Evolutionary conservation across 2,329 filamentous ascomycete species (phyloP), one percentile per base, ranked within the genome.

Genomic region (Zasmidium cellare): DNA sequence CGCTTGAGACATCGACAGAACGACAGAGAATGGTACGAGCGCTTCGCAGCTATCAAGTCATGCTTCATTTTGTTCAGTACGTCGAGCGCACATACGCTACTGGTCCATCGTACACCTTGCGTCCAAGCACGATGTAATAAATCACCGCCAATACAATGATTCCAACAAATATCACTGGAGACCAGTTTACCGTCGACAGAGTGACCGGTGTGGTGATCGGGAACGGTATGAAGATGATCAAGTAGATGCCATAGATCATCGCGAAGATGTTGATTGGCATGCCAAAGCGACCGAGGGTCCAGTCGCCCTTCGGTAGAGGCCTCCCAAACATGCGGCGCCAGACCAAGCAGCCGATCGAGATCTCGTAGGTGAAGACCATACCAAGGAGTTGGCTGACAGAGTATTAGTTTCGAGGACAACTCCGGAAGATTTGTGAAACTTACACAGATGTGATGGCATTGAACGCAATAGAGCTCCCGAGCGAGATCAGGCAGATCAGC

Each of bases 161-260:
- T 9, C 62, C 63, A 2, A 55, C 64, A 51, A 79, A 79, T 51
- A 82, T 76, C 14, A 79, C 71, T 12, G 74, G 68, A 38, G 75
- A 77, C 79, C 79, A 83, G 65, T 83, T 83, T 73, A 82, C 79
- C 0, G 69, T 74, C 23, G 66, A 63, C 2, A 72, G 61, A 2
- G 58, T 62, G 1, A 79, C 75, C 1, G 71, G 65, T 12, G 25
- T 35, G 3, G n/a, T 19, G 12, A 23, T 12, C 19, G 49, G 49
- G 23, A 51, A 35, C 3, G 28, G 23, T 5, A 28, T 35, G 25
- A 19, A 41, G 22, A 31, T 28, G 23, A 51, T 24, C 49, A 51
- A 22, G 44, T 18, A 46, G 12, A 51, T 9, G 9, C 47, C 47
- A 50, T 50, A 50, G 16, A 50, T 18, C 23, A 28, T 28, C 6